Base-by-base conservation (phyloP, 2,329 filamentous ascomycete genomes). In the Cyphellophora attinorum region DNA sequence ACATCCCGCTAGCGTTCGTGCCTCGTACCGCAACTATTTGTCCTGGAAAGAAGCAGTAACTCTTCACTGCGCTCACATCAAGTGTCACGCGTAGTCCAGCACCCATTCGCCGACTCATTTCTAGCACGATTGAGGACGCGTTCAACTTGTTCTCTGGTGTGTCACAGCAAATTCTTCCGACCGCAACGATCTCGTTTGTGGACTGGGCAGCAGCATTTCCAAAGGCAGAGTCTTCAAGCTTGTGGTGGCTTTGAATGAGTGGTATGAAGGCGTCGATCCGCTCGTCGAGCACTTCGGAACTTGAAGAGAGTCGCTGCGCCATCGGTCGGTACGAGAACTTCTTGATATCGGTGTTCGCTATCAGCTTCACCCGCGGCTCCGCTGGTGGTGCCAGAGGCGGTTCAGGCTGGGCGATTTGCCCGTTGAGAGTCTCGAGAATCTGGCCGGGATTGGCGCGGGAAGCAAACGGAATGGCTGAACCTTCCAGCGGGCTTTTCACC, bases 271-370 rank as follows among this genome's bases (percentile, higher is more conserved):
- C 85, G 50, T 96, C 86, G 63, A 98, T 95, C 49, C 86, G 74
- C 59, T 96, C 89, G 59, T 98, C 91, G 5, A 96, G 71, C 29
- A 94, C 84, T 57, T 94, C 88, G 4, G 89, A 93, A 0, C 85
- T 79, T 55, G 95, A 88, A 4, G 85, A 88, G 5, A 91, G 69
- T 52, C 94, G 93, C 86, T 96, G 94, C 2, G 85, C 81, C 68
- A 96, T 79, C 2, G 86, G 84, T 54, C 88, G 91, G 61, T 96
- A 98, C 1, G 69, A 76, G 47, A 95, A 80, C 56, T 94, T 95
- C 56, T 88, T 86, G 51, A 85, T 72, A 55, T 96, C 89, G 2
- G 85, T 89, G 40, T 84, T 83, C 3, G 85, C 83, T 5, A 80
- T 88, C 13, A 94, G 70, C 54, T 83, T 88, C 55, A 96, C 77